Evolutionary conservation across 306 rosid genomes (phyloP).

Genomic region (Ochetophila trinervis): DNA sequence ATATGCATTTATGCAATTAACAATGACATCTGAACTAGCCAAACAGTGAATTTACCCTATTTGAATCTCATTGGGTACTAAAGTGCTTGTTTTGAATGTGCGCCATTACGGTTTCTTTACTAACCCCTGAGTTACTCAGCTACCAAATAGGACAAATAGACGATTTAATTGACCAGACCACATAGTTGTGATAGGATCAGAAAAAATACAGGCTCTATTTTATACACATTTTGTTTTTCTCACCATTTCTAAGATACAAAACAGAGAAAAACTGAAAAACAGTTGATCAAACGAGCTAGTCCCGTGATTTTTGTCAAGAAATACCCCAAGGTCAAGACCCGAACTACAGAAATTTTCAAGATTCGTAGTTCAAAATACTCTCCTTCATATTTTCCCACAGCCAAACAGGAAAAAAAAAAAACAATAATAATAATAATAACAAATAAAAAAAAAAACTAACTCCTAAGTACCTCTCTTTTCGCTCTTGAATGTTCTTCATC

Average conservation of each 20-base stretch:
- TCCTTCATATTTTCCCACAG: slow-evolving; percentile 19
- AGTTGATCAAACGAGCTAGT: slow-evolving; percentile 37
- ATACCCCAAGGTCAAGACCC: not conserved
- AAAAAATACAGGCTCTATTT: not conserved
- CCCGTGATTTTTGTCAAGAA: not conserved
- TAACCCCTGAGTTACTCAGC: slow-evolving; percentile 2
- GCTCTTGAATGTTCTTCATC: slow-evolving; percentile 93
- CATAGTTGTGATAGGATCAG: slow-evolving; percentile 4
- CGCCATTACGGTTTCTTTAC: slow-evolving; percentile 11
- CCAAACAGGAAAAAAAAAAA: not conserved
- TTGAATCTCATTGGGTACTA: slow-evolving; percentile 12
- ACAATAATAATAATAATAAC: not conserved
- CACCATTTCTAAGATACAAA: slow-evolving; percentile 23
- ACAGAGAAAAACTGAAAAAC: slow-evolving; percentile 21
- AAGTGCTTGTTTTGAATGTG: slow-evolving; percentile 7
- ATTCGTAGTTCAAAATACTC: slow-evolving; percentile 14
- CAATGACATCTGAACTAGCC: not conserved
- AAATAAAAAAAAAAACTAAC: slow-evolving; percentile 2
- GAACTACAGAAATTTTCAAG: slow-evolving; percentile 8
- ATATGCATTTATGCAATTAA: not conserved
- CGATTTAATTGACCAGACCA: not conserved
- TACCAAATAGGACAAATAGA: slow-evolving; percentile 1
- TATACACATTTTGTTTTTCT: slow-evolving; percentile 15
- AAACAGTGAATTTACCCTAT: not conserved
- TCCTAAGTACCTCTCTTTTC: slow-evolving; percentile 79